These are phyloP conservation scores for Phaeosphaeriaceae sp. DNA, from an alignment of 2,329 filamentous ascomycete genomes.

Conservation along the genomic window DNA sequence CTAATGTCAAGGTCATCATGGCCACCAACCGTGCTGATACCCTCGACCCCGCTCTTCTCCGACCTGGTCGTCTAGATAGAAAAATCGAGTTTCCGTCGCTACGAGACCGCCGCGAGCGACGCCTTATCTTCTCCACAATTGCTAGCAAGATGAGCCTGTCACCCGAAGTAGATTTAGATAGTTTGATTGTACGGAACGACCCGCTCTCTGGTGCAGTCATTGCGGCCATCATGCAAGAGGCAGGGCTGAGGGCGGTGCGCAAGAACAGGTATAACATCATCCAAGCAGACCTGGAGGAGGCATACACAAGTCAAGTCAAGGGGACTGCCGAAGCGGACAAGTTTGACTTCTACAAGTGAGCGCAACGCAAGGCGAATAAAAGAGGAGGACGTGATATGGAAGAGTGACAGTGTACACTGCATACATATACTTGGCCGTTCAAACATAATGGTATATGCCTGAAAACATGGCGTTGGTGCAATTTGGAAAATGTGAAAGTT, in stretches of 20 bases:
- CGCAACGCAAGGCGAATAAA: conserved; percentile 1
- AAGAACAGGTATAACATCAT: conserved; percentile 99
- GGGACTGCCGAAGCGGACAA: conserved; percentile 72
- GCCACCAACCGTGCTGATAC: conserved; percentile 98
- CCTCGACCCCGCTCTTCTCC: conserved; percentile 89
- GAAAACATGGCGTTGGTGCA: background rate
- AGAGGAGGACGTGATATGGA: background rate
- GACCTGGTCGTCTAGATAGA: conserved; percentile 91
- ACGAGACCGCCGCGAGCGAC: conserved; percentile 89
- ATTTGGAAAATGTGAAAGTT: background rate
- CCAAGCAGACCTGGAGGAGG: conserved; percentile 93
- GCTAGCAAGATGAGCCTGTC: conserved; percentile 96
- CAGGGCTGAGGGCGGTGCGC: conserved; percentile 87
- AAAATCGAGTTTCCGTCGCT: conserved; percentile 99
- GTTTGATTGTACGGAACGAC: conserved; percentile 94
- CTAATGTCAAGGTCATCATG: conserved; percentile 99
- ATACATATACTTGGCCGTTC: conserved; percentile 21
- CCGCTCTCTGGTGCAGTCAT: conserved; percentile 95
- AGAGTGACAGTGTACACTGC: conserved; percentile 19
- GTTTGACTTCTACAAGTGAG: conserved; percentile 71
- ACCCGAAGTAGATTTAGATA: conserved; percentile 95
- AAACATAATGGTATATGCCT: background rate
- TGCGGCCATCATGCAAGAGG: conserved; percentile 99
- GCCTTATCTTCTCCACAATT: conserved; percentile 97
- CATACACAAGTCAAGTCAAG: conserved; percentile 97